These are phyloP conservation scores for Aspergillus alliaceus DNA, from an alignment of 2,329 filamentous ascomycete genomes.

Conservation along the genomic window DNA sequence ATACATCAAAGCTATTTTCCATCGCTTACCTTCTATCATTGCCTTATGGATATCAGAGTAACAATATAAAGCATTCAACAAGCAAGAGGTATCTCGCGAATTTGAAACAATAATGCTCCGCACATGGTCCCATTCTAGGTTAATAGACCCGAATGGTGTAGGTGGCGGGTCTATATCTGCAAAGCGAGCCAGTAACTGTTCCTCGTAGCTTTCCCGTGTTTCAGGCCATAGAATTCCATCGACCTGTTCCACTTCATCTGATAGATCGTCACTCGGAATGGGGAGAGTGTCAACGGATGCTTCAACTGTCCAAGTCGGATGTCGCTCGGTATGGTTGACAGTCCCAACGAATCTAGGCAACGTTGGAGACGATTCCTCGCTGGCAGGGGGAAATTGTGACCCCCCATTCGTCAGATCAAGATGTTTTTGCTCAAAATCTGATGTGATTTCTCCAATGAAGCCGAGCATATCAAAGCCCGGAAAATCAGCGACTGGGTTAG, in stretches of 20 bases:
- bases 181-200: conserved; percentile 32
- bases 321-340: neutral
- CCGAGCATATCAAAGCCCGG: conserved; percentile 35
- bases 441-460: conserved; percentile 38
- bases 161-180: conserved; percentile 28
- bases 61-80: conserved; percentile 34
- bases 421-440: conserved; percentile 37
- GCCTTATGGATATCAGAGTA: conserved; percentile 34
- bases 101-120: conserved; percentile 25
- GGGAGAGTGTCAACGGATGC: neutral
- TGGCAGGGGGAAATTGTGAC: conserved; percentile 13
- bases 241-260: neutral
- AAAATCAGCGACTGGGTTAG: conserved; percentile 8
- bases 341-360: neutral
- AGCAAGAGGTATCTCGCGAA: conserved; percentile 23
- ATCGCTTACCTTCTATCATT: conserved; percentile 25
- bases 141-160: conserved; percentile 31
- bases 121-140: conserved; percentile 35
- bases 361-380: conserved; percentile 9
- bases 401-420: conserved; percentile 28
- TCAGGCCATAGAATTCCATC: conserved; percentile 20
- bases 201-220: conserved; percentile 24
- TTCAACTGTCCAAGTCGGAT: neutral
- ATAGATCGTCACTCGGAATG: neutral
- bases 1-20: conserved; percentile 30